Evolutionary conservation across 805 yeast genomes (phyloP), one percentile per base, ranked within the genome.

Genomic region (Lipomyces spencermartinsiae): DNA sequence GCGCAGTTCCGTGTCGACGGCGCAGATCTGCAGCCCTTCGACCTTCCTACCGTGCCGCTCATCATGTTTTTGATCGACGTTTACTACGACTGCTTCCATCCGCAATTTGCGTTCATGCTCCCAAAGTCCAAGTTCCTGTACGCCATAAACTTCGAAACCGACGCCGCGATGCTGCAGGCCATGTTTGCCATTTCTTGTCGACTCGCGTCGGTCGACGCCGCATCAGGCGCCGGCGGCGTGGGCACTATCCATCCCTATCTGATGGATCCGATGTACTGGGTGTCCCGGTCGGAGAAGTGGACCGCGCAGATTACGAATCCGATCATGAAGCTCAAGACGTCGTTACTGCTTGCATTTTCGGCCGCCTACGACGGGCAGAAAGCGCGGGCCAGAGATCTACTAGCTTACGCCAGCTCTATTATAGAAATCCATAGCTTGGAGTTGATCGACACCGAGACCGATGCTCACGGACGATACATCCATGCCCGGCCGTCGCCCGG

Each of bases 221-320:
- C 55, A 16, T 12, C 22, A 5, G 46, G 22, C 10, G 37, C 39
- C 14, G 51, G 37, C 31, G 59, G 58, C 10, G 19, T 43, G 25
- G 53, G 57, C 56, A 25, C 43, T 22, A 29, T 64, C 35, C 65
- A 65, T 25, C 56, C 61, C 16, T 65, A 68, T 37, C 46, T 62
- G 54, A 46, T 62, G 8, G 71, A 68, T 51, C 70, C 72, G 9
- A 66, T 67, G 72, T 69, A 67, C 61, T 69, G 72, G 72, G 56
- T 59, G 9, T 46, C 70, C 6, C 59, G 72, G 6, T 56, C 70
- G n/a, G 72, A 69, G 62, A 67, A 67, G 31, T 67, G 72, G 71
- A 34, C 53, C 4, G 7, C 60, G 19, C 25, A 51, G 29, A 43
- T 63, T 4, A 33, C 33, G 25, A n/a, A 67, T 31, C 71, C 72